A percentile compares a stretch with the other conserved stretches of the same genome.
These are phyloP conservation scores for Nothopassalora personata DNA, from an alignment of 2,329 filamentous ascomycete species.

Conservation along the genomic window DNA sequence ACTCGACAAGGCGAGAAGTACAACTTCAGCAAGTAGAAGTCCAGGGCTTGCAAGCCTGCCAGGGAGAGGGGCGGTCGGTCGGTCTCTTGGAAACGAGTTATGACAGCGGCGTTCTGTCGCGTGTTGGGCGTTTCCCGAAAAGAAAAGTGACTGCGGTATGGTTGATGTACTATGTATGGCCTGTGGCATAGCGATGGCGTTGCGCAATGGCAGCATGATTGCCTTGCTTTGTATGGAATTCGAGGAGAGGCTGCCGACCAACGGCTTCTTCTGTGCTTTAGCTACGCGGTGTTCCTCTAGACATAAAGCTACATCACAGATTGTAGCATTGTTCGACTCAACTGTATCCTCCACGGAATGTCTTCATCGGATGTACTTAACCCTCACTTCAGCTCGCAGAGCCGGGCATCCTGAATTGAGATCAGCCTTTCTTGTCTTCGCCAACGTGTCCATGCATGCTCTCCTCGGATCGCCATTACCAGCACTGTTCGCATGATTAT, in stretches of 20 bases:
- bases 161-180: neutral
- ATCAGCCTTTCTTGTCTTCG: too few relatives aligned
- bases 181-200: conserved; percentile 5
- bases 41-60: neutral
- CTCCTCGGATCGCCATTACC: too few relatives aligned
- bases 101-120: conserved; percentile 1
- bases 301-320: neutral
- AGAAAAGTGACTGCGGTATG: neutral
- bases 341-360: neutral
- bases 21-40: conserved; percentile 14
- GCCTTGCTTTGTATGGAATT: neutral
- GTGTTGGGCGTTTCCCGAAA: neutral
- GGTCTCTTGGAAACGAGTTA: neutral
- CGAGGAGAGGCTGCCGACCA: neutral
- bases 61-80: neutral
- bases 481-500: too few relatives aligned
- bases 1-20: conserved; percentile 49
- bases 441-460: too few relatives aligned
- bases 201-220: neutral
- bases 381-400: conserved; percentile 24
- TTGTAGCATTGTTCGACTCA: neutral
- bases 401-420: conserved; percentile 26
- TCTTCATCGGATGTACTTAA: conserved; percentile 20
- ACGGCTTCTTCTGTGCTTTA: neutral
- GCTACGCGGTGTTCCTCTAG: neutral